Conservation (phyloP, 176 grass and related monocot species). For the Bothriochloa decipiens region DNA sequence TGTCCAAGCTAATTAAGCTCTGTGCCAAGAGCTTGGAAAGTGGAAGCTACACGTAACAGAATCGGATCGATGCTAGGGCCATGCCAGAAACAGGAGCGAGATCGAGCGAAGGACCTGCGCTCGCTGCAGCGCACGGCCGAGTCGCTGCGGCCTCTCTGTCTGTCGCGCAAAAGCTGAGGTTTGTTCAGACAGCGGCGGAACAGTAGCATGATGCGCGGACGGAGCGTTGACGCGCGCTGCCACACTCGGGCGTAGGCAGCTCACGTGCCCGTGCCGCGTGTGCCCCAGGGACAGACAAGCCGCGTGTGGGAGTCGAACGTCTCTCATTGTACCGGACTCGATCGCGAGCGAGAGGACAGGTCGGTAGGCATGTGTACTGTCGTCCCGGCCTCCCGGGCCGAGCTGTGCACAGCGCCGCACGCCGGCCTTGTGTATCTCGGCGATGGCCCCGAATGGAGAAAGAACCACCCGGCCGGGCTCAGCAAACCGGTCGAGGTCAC, state of each 20-base stretch:
- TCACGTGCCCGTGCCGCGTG: conserved; percentile 31
- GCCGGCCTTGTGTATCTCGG: not conserved
- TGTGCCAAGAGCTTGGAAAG: not conserved
- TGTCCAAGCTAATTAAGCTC: conserved; percentile 13
- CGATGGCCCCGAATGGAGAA: conserved; percentile 43
- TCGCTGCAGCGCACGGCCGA: not conserved
- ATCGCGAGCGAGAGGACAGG: not conserved
- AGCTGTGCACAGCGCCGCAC: not conserved
- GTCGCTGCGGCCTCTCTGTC: not conserved
- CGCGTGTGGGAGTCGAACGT: not conserved
- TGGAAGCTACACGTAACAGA: conserved; percentile 17
- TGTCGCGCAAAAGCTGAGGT: not conserved
- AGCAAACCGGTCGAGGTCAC: not conserved
- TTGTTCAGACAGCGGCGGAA: not conserved
- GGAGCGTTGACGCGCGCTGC: not conserved
- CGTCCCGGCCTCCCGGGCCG: not conserved
- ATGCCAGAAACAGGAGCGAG: conserved; percentile 19
- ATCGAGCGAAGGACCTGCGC: too few species aligned
- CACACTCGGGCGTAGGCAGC: conserved; percentile 13
- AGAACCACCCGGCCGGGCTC: not conserved
- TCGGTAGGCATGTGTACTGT: not conserved
- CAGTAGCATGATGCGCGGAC: not conserved
- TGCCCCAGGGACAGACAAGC: not conserved
- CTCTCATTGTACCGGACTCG: not conserved
- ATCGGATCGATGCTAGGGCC: not conserved